These are phyloP conservation scores for Dactylellina cionopaga DNA, from an alignment of 2,329 filamentous ascomycete species.

Conservation along the genomic window DNA sequence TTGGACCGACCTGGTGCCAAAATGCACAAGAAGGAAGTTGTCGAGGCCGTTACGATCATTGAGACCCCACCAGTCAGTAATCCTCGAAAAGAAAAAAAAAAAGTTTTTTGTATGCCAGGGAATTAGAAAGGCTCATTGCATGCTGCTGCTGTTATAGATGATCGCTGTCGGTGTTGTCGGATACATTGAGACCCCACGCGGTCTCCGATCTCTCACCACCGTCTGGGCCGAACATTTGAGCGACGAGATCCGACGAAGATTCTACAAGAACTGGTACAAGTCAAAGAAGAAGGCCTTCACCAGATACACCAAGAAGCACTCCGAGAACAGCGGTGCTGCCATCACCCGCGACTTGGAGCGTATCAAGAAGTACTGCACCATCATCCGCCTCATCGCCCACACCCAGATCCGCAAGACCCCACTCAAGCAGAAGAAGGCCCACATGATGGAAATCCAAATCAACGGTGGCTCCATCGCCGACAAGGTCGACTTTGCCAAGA, in stretches of 20 bases:
- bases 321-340: constrained; percentile 86
- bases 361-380: constrained; percentile 99
- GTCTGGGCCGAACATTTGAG: constrained; percentile 99
- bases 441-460: constrained; percentile 99
- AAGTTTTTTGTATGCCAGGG: constrained; percentile 3
- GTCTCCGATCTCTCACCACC: constrained; percentile 98
- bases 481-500: constrained; percentile 95
- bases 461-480: constrained; percentile 95
- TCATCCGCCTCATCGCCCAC: constrained; percentile 98
- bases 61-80: constrained; percentile 90
- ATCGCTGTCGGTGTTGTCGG: constrained; percentile 99
- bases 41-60: constrained; percentile 87
- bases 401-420: constrained; percentile 99
- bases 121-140: constrained; percentile 54
- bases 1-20: constrained; percentile 99
- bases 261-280: constrained; percentile 99
- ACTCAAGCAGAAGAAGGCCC: constrained; percentile 99
- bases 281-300: constrained; percentile 99
- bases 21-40: constrained; percentile 98
- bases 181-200: constrained; percentile 99
- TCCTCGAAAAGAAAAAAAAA: constrained; percentile 16
- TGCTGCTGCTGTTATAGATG: constrained; percentile 73
- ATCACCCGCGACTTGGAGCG: constrained; percentile 98
- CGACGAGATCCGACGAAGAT: constrained; percentile 98
- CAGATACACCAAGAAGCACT: constrained; percentile 99